A percentile compares a stretch with the other conserved stretches of the same genome.
These are phyloP conservation scores for Hippophae gyantsensis DNA, from an alignment of 306 rosid species.

Conservation along the genomic window DNA sequence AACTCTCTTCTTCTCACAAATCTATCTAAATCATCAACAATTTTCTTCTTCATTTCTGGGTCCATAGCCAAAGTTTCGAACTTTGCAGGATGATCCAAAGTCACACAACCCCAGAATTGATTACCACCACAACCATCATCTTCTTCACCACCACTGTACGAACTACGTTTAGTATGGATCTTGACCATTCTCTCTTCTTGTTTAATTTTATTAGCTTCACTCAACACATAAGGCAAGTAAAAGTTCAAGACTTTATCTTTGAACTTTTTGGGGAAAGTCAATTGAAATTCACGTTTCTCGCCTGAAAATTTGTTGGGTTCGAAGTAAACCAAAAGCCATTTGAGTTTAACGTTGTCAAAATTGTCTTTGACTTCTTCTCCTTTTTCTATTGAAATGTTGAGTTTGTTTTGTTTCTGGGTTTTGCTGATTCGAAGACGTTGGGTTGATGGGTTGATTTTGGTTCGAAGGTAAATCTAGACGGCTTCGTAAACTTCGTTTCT, in stretches of 20 bases:
- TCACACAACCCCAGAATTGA: background rate
- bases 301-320: background rate
- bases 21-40: background rate
- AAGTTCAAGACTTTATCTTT: background rate
- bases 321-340: background rate
- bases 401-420: background rate
- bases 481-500: background rate
- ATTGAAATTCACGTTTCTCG: background rate
- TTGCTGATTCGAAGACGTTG: background rate
- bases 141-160: background rate
- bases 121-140: background rate
- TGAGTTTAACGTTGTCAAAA: background rate
- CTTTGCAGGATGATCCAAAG: background rate
- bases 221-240: conserved; percentile 3
- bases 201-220: background rate
- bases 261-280: background rate
- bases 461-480: background rate
- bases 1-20: background rate
- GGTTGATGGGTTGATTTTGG: background rate
- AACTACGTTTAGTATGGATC: background rate
- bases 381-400: background rate
- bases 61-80: background rate
- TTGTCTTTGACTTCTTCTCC: background rate
- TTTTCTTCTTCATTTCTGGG: too few relatives aligned
- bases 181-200: conserved; percentile 2